Evolutionary conservation across 2,329 filamentous ascomycete genomes (phyloP).

Genomic region (Apiospora aurea): DNA sequence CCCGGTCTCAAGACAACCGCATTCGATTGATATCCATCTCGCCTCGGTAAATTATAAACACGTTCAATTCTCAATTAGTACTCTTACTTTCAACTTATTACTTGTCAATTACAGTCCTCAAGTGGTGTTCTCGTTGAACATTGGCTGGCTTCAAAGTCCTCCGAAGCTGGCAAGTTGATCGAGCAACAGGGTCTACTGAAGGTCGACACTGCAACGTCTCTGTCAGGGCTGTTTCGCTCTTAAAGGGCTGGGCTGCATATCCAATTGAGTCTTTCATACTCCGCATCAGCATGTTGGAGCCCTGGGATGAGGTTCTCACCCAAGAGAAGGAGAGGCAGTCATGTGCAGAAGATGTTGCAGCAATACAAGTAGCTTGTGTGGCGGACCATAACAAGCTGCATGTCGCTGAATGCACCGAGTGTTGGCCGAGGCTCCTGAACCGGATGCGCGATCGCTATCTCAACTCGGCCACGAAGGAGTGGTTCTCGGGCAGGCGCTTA

Average conservation of each 20-base stretch:
- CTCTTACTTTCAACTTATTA: background rate
- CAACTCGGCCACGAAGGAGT: conserved; percentile 49
- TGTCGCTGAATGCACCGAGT: conserved; percentile 54
- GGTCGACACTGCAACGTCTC: background rate
- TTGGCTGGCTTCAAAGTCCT: background rate
- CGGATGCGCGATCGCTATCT: conserved; percentile 52
- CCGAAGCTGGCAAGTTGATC: background rate
- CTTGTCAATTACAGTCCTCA: no score
- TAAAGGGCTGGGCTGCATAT: background rate
- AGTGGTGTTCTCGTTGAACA: background rate
- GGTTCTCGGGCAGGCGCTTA: conserved; percentile 57
- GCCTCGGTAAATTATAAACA: background rate
- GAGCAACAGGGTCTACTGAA: background rate
- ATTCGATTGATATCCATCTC: background rate
- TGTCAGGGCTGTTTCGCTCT: background rate
- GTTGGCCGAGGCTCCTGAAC: conserved; percentile 56
- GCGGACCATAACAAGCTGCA: conserved; percentile 51
- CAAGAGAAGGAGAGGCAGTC: conserved; percentile 41
- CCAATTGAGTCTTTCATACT: background rate
- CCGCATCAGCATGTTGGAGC: conserved; percentile 38
- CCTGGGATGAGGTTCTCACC: conserved; percentile 42
- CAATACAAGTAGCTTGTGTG: conserved; percentile 51
- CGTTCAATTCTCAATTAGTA: background rate
- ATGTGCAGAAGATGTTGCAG: conserved; percentile 51
- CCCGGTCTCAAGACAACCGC: background rate